Conservation (phyloP, 176 grass and related monocot genomes). For the Zea luxurians region DNA sequence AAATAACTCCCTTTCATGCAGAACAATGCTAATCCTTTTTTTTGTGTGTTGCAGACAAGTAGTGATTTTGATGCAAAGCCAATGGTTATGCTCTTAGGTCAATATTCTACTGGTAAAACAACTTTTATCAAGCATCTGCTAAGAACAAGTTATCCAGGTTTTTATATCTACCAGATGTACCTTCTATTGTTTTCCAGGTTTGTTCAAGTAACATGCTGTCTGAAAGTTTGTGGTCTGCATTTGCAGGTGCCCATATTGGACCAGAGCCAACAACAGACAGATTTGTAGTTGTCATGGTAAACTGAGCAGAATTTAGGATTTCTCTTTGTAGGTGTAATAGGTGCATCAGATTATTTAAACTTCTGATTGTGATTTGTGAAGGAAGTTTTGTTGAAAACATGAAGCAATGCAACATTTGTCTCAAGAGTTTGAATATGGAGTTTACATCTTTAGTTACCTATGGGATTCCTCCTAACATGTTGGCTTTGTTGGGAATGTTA, state of each 20-base stretch:
- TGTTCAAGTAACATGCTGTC: constrained; percentile 16
- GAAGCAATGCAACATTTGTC: background rate
- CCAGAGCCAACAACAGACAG: constrained; percentile 97
- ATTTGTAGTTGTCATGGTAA: constrained; percentile 99
- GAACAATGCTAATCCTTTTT: constrained; percentile 13
- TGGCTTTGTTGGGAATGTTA: background rate
- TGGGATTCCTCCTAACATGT: background rate
- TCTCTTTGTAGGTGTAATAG: constrained; percentile 28
- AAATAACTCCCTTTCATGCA: constrained; percentile 21
- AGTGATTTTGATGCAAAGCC: constrained; percentile 99
- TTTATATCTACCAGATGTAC: constrained; percentile 16
- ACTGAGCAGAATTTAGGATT: constrained; percentile 3
- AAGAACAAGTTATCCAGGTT: constrained; percentile 91
- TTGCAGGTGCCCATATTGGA: constrained; percentile 96
- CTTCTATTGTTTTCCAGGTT: background rate
- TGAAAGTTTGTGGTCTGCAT: constrained; percentile 40
- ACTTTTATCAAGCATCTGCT: constrained; percentile 97
- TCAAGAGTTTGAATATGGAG: background rate
- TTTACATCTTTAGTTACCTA: background rate
- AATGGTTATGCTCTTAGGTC: constrained; percentile 99
- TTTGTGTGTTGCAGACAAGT: constrained; percentile 62
- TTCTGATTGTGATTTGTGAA: constrained; percentile 23
- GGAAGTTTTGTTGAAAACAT: background rate
- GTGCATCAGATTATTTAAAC: background rate
- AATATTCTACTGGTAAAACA: constrained; percentile 99